These are phyloP conservation scores for Verticillium dahliae DNA, from an alignment of 2,329 filamentous ascomycete species.

Conservation along the genomic window DNA sequence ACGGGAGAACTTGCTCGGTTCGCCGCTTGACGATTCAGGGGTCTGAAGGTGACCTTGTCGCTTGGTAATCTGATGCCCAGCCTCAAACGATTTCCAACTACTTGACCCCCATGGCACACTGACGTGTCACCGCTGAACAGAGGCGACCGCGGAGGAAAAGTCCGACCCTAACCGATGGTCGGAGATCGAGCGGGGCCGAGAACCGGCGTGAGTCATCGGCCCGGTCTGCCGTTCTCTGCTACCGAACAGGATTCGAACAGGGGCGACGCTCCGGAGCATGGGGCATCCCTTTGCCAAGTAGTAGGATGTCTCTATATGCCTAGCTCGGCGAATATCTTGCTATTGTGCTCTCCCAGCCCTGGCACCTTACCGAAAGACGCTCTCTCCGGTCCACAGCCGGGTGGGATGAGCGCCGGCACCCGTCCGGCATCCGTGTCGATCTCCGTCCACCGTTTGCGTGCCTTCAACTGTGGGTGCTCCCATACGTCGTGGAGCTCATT, in stretches of 20 bases:
- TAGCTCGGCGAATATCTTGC: conserved; percentile 5
- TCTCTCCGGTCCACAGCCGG: conserved; percentile 18
- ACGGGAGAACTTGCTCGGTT: no score
- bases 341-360: conserved; percentile 6
- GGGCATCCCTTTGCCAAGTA: background rate
- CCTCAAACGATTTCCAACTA: background rate
- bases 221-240: background rate
- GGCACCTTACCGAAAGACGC: conserved; percentile 1
- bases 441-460: conserved; percentile 43
- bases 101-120: no score
- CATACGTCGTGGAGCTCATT: conserved; percentile 49
- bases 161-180: background rate
- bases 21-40: no score
- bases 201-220: background rate
- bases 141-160: background rate
- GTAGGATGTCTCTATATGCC: background rate
- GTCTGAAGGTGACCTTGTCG: no score
- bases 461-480: conserved; percentile 44
- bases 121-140: no score
- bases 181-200: background rate
- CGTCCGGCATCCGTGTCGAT: conserved; percentile 38
- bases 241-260: background rate
- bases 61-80: background rate
- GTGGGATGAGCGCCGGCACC: conserved; percentile 42
- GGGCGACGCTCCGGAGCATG: background rate